Conservation (phyloP, 2,329 filamentous ascomycete genomes). For the Lachnellula hyalina region DNA sequence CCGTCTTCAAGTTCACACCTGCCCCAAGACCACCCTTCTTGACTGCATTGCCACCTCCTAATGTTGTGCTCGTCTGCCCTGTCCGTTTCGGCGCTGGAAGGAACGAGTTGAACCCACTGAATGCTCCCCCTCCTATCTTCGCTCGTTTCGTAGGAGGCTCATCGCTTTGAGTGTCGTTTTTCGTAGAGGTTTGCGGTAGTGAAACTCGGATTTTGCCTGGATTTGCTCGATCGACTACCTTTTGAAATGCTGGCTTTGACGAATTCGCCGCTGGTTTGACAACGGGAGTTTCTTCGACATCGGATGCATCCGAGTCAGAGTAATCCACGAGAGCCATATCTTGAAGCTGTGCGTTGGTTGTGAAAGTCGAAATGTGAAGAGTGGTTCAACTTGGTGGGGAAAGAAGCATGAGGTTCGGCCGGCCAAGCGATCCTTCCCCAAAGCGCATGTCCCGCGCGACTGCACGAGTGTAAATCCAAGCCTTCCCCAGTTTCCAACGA, state of each 20-base stretch:
- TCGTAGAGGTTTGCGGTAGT: constrained; percentile 50
- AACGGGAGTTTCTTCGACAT: constrained; percentile 39
- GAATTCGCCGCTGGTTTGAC: constrained; percentile 31
- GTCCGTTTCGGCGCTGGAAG: constrained; percentile 74
- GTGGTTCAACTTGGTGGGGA: too few relatives aligned
- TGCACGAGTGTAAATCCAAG: background rate
- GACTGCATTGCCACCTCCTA: constrained; percentile 20
- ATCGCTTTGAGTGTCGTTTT: constrained; percentile 36
- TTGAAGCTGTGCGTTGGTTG: constrained; percentile 1
- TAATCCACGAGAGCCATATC: constrained; percentile 64
- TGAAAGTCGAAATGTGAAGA: too few relatives aligned
- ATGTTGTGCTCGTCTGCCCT: constrained; percentile 33
- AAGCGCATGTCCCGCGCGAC: background rate
- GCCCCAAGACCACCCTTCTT: constrained; percentile 36
- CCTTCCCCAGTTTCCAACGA: constrained; percentile 6
- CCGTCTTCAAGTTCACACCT: constrained; percentile 74
- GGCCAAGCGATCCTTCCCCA: background rate
- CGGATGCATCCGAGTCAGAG: constrained; percentile 61
- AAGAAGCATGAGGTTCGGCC: constrained; percentile 4
- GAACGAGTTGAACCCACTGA: constrained; percentile 80
- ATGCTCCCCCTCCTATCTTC: constrained; percentile 56
- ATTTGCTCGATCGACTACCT: constrained; percentile 75
- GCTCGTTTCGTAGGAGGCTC: constrained; percentile 67
- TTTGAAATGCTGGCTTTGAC: constrained; percentile 63
- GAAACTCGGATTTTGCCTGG: constrained; percentile 80